A percentile compares a stretch with the other conserved stretches of the same genome.
phyloP scores from a whole-genome alignment of 2,329 filamentous ascomycete species.

The Xylaria sp. region DNA sequence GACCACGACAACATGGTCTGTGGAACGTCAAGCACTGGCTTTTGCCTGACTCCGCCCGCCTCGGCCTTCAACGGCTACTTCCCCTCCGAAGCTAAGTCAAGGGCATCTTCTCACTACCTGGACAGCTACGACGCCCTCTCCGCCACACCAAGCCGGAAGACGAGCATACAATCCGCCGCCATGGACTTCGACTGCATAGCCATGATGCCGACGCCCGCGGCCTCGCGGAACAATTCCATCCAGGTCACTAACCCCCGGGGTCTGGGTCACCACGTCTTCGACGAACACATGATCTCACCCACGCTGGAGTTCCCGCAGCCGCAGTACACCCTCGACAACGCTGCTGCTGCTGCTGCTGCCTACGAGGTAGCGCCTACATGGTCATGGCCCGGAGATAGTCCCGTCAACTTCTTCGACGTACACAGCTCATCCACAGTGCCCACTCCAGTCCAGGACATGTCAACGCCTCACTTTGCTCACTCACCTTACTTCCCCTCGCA shows the following conservation, averaged over 20 bases:
- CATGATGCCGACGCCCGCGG: slow-evolving; percentile 19
- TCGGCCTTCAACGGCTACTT: slow-evolving; percentile 31
- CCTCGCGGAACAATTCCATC: slow-evolving; percentile 15
- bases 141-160: slow-evolving; percentile 24
- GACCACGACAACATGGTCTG: slow-evolving; percentile 26
- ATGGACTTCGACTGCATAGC: slow-evolving; percentile 27
- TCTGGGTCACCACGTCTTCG: slow-evolving; percentile 20
- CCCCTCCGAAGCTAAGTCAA: slow-evolving; percentile 23
- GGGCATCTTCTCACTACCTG: slow-evolving; percentile 16
- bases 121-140: slow-evolving; percentile 17
- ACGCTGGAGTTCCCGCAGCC: slow-evolving; percentile 19
- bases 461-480: slow-evolving; percentile 22
- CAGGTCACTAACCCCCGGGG: slow-evolving; percentile 18
- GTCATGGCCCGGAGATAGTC: slow-evolving; percentile 21
- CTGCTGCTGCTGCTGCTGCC: not conserved
- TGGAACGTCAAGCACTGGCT: slow-evolving; percentile 22
- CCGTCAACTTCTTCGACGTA: slow-evolving; percentile 20
- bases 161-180: slow-evolving; percentile 20
- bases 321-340: slow-evolving; percentile 17
- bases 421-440: slow-evolving; percentile 17
- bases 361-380: slow-evolving; percentile 18
- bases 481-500: slow-evolving; percentile 24
- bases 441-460: slow-evolving; percentile 23
- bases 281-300: slow-evolving; percentile 21
- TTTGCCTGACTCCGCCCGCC: slow-evolving; percentile 31